phyloP scores from a whole-genome alignment of 164 flowering plant species.

The Annona cherimola region DNA sequence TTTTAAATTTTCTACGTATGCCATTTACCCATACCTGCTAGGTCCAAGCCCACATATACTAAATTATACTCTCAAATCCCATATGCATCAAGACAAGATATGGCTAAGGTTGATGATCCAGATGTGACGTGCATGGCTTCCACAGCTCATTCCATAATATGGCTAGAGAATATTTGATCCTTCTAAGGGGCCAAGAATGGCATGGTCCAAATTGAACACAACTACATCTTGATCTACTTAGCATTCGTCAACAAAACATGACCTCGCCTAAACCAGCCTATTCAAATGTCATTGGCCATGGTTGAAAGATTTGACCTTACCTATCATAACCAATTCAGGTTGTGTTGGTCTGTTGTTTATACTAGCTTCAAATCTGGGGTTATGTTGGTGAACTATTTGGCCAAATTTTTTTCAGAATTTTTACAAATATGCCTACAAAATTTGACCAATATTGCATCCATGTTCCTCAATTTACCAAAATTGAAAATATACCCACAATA shows the following conservation, averaged over 20 bases:
- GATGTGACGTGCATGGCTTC: background rate
- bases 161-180: background rate
- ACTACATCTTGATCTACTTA: background rate
- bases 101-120: background rate
- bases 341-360: no score
- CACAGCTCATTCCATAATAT: background rate
- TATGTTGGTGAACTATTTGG: no score
- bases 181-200: background rate
- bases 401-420: no score
- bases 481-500: no score
- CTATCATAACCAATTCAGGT: background rate
- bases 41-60: background rate
- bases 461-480: no score
- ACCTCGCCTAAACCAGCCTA: background rate
- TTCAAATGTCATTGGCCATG: background rate
- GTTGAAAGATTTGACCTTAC: background rate
- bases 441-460: no score
- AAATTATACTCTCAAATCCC: background rate
- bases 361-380: no score
- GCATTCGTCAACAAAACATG: background rate
- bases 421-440: no score
- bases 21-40: background rate
- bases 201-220: background rate
- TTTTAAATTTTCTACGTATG: background rate
- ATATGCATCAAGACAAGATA: background rate